phyloP scores from a whole-genome alignment of 805 yeast species.

The Grigorovia jiainica region DNA sequence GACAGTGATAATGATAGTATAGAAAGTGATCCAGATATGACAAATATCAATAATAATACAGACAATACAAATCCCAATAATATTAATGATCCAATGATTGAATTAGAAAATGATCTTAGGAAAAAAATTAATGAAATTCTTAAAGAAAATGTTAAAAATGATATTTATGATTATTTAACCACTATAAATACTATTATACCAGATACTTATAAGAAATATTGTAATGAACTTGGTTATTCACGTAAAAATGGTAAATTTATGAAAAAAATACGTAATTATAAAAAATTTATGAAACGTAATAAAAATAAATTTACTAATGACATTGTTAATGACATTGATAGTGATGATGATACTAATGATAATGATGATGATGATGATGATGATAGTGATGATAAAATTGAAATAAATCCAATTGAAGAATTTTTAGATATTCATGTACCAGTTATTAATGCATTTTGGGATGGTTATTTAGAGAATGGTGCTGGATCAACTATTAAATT shows the following conservation, averaged over 20 bases:
- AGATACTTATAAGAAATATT: conserved; percentile 9
- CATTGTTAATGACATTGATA: neutral
- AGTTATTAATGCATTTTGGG: conserved; percentile 16
- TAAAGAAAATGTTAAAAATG: conserved; percentile 8
- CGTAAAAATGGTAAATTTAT: conserved; percentile 9
- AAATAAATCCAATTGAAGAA: conserved; percentile 10
- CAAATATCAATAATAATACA: too few species aligned
- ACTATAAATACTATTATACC: conserved; percentile 15
- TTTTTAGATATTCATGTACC: conserved; percentile 14
- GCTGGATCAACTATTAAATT: conserved; percentile 9
- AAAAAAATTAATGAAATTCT: too few species aligned
- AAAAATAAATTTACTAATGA: neutral
- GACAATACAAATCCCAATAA: too few species aligned
- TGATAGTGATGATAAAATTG: neutral
- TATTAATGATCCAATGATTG: too few species aligned
- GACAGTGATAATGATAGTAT: too few species aligned
- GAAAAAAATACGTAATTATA: conserved; percentile 1
- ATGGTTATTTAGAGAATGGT: conserved; percentile 9
- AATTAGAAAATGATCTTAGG: too few species aligned
- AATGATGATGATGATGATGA: neutral
- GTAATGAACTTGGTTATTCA: conserved; percentile 9
- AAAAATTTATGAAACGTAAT: too few species aligned
- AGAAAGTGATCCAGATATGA: too few species aligned
- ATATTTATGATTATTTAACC: conserved; percentile 12
- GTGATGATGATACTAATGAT: neutral